Evolutionary conservation across 2,329 filamentous ascomycete species (phyloP), one percentile per base, ranked within the genome.

Genomic region (Botrytis squamosa): DNA sequence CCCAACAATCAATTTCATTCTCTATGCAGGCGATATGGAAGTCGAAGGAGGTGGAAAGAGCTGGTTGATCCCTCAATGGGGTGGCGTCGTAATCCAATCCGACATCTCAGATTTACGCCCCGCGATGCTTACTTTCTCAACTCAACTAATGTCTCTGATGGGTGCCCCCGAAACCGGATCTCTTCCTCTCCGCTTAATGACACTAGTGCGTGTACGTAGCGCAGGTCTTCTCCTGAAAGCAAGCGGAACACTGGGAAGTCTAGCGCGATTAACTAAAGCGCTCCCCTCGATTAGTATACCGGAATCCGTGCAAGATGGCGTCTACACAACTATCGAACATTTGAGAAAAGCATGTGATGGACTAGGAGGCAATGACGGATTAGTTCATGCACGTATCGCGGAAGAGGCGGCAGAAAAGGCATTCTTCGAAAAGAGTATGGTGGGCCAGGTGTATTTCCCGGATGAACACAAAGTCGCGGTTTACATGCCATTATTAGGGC

Each of bases 371-470:
- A 84, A 85, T 0, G 87, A 90, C 42, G 95, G 94, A 0, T 84
- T 99, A 57, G 88, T 91, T 75, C 91, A 95, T 81, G 95, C 95
- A 0, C 89, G 93, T 16, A 89, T 94, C 65, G 96, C 96, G 9
- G 95, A 98, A 83, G 88, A 89, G 4, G 94, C 97, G 81, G 95
- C 94, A 0, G 96, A 99, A 82, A 90, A 92, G 75, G 95, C 95
- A 0, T 99, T 99, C 83, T 99, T 99, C 78, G 96, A 99, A 83
- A 97, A 97, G 84, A 97, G 93, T 80, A 99, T 99, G 96, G 96
- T 99, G 20, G 96, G 95, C 0, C 96, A 98, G 84, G 91, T 98
- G 3, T 99, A 98, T 83, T 99, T 99, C 82, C 96, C 96, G 0
- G 96, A 99, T 80, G 96, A 99, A 84, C 96, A 99, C 83, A 99